Conservation (phyloP, 768 basidiomycete species). For the Tulasnella sp. region DNA sequence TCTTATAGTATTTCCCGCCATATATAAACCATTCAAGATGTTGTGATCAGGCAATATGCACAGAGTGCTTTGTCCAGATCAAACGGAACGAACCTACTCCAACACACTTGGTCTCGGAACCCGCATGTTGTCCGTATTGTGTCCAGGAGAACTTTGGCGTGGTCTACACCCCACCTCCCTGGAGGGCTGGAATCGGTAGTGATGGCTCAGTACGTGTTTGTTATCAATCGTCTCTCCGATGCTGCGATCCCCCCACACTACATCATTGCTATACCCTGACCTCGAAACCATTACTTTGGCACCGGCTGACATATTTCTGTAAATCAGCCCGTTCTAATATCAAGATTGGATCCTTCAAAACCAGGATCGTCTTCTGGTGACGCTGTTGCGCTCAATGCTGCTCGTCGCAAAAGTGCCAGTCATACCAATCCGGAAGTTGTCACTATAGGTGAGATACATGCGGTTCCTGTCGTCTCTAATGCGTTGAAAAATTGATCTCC, state of each 20-base stretch:
- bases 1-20: slow-evolving; percentile 77
- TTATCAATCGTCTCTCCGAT: background rate
- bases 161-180: slow-evolving; percentile 68
- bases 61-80: slow-evolving; percentile 98
- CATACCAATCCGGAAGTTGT: slow-evolving; percentile 82
- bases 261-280: slow-evolving; percentile 23
- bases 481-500: background rate
- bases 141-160: slow-evolving; percentile 96
- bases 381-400: slow-evolving; percentile 12
- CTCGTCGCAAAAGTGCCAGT: slow-evolving; percentile 75
- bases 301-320: slow-evolving; percentile 20
- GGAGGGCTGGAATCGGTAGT: slow-evolving; percentile 67
- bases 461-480: background rate
- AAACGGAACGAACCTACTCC: slow-evolving; percentile 90
- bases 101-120: slow-evolving; percentile 91
- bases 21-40: slow-evolving; percentile 97
- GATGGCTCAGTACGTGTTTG: slow-evolving; percentile 48
- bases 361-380: background rate
- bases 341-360: no score
- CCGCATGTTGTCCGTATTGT: slow-evolving; percentile 94
- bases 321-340: no score
- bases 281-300: slow-evolving; percentile 34
- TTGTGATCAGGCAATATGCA: slow-evolving; percentile 97
- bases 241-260: background rate
- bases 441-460: slow-evolving; percentile 54